Evolutionary conservation across 106 monocot species (phyloP).

Genomic region (Narthecium ossifragum): DNA sequence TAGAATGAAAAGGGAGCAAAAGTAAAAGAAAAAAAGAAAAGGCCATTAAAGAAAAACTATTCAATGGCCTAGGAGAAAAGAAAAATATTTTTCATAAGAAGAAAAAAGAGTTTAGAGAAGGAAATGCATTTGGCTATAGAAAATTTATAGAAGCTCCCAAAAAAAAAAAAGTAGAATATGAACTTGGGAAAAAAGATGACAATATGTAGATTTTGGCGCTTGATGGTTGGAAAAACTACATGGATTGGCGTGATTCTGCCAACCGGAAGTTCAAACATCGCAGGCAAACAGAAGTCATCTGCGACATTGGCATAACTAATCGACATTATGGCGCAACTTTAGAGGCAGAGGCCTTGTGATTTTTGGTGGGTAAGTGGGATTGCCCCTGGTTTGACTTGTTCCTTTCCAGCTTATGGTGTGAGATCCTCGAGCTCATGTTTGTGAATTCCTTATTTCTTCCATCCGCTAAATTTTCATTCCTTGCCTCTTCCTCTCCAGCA

Average conservation of each 20-base stretch:
- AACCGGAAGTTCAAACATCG: not conserved
- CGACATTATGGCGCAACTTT: not conserved
- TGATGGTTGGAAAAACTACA: no score
- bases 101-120: not conserved
- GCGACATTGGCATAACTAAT: not conserved
- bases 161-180: slow-evolving; percentile 1
- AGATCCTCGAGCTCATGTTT: slow-evolving; percentile 23
- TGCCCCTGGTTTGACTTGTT: not conserved
- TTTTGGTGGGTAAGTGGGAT: slow-evolving; percentile 1
- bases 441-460: no score
- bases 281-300: not conserved
- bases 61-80: not conserved
- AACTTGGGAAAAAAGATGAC: not conserved
- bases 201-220: slow-evolving; percentile 4
- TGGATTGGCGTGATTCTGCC: no score
- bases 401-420: slow-evolving; percentile 11
- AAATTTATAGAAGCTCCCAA: no score
- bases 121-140: no score
- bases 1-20: not conserved
- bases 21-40: slow-evolving; percentile 4
- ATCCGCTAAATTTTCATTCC: no score
- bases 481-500: no score
- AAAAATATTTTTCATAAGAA: not conserved
- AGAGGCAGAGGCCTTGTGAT: not conserved
- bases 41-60: not conserved